These are phyloP conservation scores for Syzygium oleosum DNA, from an alignment of 345 rosid species.

Conservation along the genomic window DNA sequence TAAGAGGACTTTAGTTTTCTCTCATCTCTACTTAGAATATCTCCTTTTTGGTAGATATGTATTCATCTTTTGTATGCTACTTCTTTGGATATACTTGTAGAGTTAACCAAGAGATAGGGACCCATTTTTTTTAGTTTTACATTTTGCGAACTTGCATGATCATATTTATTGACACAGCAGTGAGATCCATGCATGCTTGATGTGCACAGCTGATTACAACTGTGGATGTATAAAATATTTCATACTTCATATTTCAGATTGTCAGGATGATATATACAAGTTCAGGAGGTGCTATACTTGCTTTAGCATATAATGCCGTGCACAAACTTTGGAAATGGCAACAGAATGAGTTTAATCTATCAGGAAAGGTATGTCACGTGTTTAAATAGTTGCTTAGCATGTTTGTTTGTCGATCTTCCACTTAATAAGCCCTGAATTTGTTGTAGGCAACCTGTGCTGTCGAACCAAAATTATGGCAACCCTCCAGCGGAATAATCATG, in stretches of 20 bases:
- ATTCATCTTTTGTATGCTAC: background rate
- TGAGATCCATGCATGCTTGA: background rate
- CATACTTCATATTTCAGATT: constrained; percentile 31
- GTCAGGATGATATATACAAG: constrained; percentile 71
- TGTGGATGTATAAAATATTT: background rate
- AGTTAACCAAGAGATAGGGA: background rate
- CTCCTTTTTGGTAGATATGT: background rate
- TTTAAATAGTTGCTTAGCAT: background rate
- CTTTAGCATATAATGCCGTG: constrained; percentile 78
- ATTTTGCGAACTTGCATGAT: background rate
- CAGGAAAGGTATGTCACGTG: constrained; percentile 39
- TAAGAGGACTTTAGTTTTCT: background rate
- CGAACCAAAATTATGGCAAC: constrained; percentile 75
- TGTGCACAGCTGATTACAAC: background rate
- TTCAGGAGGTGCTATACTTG: constrained; percentile 66
- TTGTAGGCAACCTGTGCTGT: constrained; percentile 61
- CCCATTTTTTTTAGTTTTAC: background rate
- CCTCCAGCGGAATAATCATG: constrained; percentile 70
- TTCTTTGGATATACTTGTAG: background rate
- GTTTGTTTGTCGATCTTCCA: background rate
- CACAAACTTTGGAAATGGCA: constrained; percentile 97
- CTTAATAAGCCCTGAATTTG: background rate
- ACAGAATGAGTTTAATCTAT: constrained; percentile 44
- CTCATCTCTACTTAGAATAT: background rate
- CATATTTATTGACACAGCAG: background rate